These are phyloP conservation scores for Solanum hybrid DNA, from an alignment of 305 asterid genomes.

Conservation along the genomic window DNA sequence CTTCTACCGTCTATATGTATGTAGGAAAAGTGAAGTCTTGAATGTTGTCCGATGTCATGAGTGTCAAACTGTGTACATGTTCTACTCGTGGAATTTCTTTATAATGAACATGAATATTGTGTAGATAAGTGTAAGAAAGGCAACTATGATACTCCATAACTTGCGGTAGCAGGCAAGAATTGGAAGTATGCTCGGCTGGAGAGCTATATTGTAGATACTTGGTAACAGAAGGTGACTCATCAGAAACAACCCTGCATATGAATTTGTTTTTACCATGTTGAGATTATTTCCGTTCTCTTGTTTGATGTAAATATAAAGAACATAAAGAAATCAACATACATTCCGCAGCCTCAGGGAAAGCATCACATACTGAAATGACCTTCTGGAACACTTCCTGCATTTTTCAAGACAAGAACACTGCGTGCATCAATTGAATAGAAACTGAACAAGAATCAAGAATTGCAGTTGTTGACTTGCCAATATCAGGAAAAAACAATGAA, in stretches of 20 bases:
- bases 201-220: conserved; percentile 22
- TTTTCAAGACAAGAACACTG: not conserved
- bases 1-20: not conserved
- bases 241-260: conserved; percentile 45
- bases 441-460: not conserved
- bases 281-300: not conserved
- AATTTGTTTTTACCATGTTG: not conserved
- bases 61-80: not conserved
- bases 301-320: not conserved
- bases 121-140: conserved; percentile 27
- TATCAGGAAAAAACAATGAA: not conserved
- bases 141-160: conserved; percentile 27
- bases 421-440: not conserved
- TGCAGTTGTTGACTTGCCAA: not conserved
- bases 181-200: conserved; percentile 39
- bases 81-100: conserved; percentile 23
- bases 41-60: not conserved
- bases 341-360: conserved; percentile 55
- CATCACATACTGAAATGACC: conserved; percentile 40
- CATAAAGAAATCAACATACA: conserved; percentile 23
- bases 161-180: conserved; percentile 40
- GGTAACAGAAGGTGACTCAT: conserved; percentile 30
- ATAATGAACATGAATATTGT: conserved; percentile 27
- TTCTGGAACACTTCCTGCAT: conserved; percentile 43
- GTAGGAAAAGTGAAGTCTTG: not conserved